Evolutionary conservation across 345 rosid species (phyloP), one percentile per base, ranked within the genome.

Genomic region (Eucalyptus regnans): DNA sequence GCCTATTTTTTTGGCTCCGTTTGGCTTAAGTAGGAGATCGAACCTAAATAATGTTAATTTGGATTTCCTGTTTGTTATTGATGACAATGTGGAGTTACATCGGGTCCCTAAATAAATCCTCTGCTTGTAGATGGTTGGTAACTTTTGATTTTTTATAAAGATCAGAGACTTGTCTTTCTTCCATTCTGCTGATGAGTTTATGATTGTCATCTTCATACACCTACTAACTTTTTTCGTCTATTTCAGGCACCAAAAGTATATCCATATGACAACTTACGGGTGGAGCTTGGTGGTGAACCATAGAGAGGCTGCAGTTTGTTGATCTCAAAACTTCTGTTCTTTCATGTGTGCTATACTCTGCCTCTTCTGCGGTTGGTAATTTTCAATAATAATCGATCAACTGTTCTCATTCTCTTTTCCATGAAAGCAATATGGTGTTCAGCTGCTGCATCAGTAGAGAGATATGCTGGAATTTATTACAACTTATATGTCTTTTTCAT

Each of bases 221-320:
- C 68, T 16, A 43, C 16, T 12, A 85, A 27, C 62, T 83, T 85
- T 33, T 89, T 48, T 43, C 41, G 3, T 89, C 85, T 92, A 56
- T 89, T 86, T 88, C 94, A 98, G 99, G 88, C 97, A 23, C 98
- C 98, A 12, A 96, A 96, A 92, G 99, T 96, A 27, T 98, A 95
- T 90, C 99, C 99, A 13, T 98, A 96, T 81, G 98, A 98, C 94
- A 97, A 98, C 93, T 92, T 98, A 90, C 95, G 96, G 85, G 99
- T 94, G 90, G 99, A 98, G 96, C 99, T 98, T 87, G 99, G 99
- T 27, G 98, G 97, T 92, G 99, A 97, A 90, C 97, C 98, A 60
- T 93, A 93, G 91, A 88, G 41, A 43, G 86, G 27, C 60, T 31
- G 62, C 60, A 89, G 51, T 48, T 7, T 31, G 50, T 86, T 86